Conservation (phyloP, 352 stramenopile genomes). For the Phytopythium vexans region DNA sequence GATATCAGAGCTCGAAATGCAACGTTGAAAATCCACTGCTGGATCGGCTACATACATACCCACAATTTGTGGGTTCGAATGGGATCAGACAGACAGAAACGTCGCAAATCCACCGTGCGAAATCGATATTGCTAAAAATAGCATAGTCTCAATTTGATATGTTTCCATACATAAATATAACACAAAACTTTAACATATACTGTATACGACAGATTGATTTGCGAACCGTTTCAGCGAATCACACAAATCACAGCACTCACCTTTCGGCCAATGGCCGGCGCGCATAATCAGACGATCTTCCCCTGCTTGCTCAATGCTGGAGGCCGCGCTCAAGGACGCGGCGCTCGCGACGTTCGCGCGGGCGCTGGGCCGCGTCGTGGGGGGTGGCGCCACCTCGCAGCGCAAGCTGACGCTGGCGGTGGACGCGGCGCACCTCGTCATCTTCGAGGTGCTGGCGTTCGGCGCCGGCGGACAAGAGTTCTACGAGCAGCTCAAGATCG, state of each 20-base stretch:
- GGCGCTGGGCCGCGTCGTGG: conserved; percentile 22
- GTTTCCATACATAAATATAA: neutral
- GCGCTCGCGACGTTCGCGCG: conserved; percentile 40
- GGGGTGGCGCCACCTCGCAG: neutral
- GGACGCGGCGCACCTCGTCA: conserved; percentile 46
- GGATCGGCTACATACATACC: too few species aligned
- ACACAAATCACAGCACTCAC: neutral
- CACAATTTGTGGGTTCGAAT: too few species aligned
- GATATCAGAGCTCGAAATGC: too few species aligned
- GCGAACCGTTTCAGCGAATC: neutral
- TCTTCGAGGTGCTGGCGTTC: conserved; percentile 68
- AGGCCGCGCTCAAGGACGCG: conserved; percentile 47
- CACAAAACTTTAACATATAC: neutral
- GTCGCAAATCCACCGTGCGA: too few species aligned
- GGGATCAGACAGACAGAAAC: too few species aligned
- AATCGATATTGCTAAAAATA: too few species aligned
- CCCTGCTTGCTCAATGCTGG: conserved; percentile 13
- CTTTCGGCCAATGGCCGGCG: conserved; percentile 8
- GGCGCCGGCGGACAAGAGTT: conserved; percentile 62
- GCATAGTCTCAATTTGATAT: neutral
- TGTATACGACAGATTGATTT: too few species aligned
- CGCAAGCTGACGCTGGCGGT: conserved; percentile 42
- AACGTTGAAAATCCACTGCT: too few species aligned
- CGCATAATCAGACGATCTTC: too few species aligned
- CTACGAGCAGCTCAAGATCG: conserved; percentile 50